These are phyloP conservation scores for Sporothrix protearum DNA, from an alignment of 2,329 filamentous ascomycete genomes.

Conservation along the genomic window DNA sequence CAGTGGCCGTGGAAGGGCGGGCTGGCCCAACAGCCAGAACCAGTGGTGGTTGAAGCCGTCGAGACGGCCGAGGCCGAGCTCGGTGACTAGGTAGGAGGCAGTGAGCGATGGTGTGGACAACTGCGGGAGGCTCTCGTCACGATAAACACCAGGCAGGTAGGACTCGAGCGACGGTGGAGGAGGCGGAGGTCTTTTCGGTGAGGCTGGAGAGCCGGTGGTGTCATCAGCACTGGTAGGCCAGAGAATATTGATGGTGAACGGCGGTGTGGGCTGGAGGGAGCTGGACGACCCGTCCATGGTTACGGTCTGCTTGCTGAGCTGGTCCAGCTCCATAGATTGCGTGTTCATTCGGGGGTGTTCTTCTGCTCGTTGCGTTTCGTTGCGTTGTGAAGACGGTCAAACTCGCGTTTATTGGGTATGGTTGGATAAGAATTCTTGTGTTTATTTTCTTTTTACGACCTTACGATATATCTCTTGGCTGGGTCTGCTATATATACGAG, in stretches of 20 bases:
- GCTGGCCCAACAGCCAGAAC: slow-evolving; percentile 29
- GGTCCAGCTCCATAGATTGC: not conserved
- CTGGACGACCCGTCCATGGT: not conserved
- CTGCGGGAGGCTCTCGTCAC: slow-evolving; percentile 19
- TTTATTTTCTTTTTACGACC: not conserved
- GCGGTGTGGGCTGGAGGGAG: slow-evolving; percentile 16
- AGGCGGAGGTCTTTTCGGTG: not conserved
- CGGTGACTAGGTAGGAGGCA: slow-evolving; percentile 24
- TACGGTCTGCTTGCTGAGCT: not conserved
- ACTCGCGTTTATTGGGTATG: not conserved
- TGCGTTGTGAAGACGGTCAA: not conserved
- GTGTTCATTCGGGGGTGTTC: not conserved
- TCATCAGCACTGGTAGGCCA: not conserved
- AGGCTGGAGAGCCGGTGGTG: not conserved
- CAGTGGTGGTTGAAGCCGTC: slow-evolving; percentile 28
- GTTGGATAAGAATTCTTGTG: not conserved
- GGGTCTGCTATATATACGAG: not conserved
- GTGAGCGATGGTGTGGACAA: slow-evolving; percentile 25
- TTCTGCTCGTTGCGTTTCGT: not conserved
- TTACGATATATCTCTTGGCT: slow-evolving; percentile 1
- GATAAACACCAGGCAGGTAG: slow-evolving; percentile 27
- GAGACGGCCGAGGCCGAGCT: slow-evolving; percentile 29
- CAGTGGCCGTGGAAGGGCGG: slow-evolving; percentile 29
- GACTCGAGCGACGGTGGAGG: slow-evolving; percentile 22
- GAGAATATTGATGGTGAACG: slow-evolving; percentile 27